phyloP scores from a whole-genome alignment of 768 basidiomycete genomes.

The Kwoniella dendrophila region DNA sequence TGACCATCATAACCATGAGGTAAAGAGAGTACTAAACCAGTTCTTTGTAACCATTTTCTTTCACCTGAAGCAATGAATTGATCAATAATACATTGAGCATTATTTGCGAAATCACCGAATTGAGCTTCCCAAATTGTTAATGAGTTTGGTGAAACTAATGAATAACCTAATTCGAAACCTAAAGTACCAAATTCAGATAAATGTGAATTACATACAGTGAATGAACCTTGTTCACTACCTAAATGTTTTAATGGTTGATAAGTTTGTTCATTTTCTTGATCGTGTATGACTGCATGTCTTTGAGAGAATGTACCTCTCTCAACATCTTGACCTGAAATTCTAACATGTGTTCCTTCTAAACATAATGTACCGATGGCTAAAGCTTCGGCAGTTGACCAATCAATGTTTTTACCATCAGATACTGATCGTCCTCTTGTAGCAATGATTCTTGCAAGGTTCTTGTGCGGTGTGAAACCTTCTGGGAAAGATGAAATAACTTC shows the following conservation, averaged over 20 bases:
- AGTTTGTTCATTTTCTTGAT: constrained; percentile 87
- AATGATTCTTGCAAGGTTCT: constrained; percentile 92
- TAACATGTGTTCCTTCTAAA: constrained; percentile 89
- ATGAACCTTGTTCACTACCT: constrained; percentile 81
- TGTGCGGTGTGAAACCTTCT: constrained; percentile 79
- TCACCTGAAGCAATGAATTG: constrained; percentile 98
- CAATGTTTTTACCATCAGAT: constrained; percentile 86
- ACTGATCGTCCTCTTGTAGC: constrained; percentile 82
- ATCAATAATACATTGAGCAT: constrained; percentile 96
- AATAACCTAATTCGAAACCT: constrained; percentile 98
- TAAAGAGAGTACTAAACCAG: constrained; percentile 81
- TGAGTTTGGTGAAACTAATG: constrained; percentile 88
- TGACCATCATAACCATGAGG: constrained; percentile 99
- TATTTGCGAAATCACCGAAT: constrained; percentile 95
- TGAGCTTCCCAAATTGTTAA: constrained; percentile 99
- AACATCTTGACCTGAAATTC: constrained; percentile 95
- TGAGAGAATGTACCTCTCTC: constrained; percentile 99
- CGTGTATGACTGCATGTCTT: constrained; percentile 94
- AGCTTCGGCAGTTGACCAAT: constrained; percentile 98
- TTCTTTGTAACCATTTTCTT: constrained; percentile 94
- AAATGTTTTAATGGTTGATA: constrained; percentile 89
- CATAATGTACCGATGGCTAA: constrained; percentile 93
- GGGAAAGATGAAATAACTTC: constrained; percentile 85
- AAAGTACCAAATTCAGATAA: constrained; percentile 92
- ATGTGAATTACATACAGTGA: constrained; percentile 95